Conservation (phyloP, 1,139 yeast species). For the Saccharomycopsis hybrid region DNA sequence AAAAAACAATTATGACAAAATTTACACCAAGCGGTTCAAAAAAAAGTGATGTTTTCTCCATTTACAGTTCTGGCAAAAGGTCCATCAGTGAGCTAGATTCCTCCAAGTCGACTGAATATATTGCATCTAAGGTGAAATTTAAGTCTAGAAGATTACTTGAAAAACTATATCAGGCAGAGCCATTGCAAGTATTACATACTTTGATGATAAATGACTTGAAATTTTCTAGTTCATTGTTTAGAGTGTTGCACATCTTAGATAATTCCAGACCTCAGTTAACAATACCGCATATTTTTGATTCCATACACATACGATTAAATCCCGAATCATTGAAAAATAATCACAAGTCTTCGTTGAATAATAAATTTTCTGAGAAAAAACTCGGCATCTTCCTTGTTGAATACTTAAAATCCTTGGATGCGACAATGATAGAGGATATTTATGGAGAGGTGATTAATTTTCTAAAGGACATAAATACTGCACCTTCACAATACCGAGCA, state of each 20-base stretch:
- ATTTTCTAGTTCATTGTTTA: constrained; percentile 29
- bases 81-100: constrained; percentile 21
- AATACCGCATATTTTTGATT: constrained; percentile 57
- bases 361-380: constrained; percentile 36
- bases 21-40: neutral
- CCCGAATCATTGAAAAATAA: constrained; percentile 24
- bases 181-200: constrained; percentile 66
- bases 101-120: constrained; percentile 46
- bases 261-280: constrained; percentile 79
- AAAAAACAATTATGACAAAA: constrained; percentile 27
- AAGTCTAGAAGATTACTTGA: constrained; percentile 66
- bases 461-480: constrained; percentile 49
- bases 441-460: constrained; percentile 55
- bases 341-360: constrained; percentile 39
- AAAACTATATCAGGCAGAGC: constrained; percentile 61
- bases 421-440: constrained; percentile 70
- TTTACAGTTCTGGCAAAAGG: neutral
- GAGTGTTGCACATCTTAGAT: constrained; percentile 69
- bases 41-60: neutral
- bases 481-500: constrained; percentile 41
- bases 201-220: constrained; percentile 29
- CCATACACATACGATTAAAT: constrained; percentile 43
- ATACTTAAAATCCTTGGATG: constrained; percentile 61
- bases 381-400: constrained; percentile 47
- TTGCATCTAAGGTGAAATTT: constrained; percentile 64